Evolutionary conservation across 148 eudicot species (phyloP), one percentile per base, ranked within the genome.

Genomic region (Tetragonia tetragonoides): DNA sequence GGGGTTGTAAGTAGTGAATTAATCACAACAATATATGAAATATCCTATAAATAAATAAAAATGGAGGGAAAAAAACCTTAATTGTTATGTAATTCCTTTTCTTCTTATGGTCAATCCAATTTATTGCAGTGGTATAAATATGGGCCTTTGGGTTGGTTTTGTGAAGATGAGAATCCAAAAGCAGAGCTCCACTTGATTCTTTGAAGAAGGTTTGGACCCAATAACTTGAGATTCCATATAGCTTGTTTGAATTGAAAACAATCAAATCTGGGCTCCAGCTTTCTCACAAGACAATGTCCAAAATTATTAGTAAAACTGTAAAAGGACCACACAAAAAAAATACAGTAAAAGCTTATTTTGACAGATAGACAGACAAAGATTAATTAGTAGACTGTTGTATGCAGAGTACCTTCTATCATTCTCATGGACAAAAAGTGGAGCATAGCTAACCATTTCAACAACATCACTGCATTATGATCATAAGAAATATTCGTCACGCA

Each of bases 121-220:
- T 74, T 60, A 94, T 89, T 15, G 95, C 91, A 10, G 95, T 87
- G 62, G 92, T 90, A 77, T 85, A 73, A 38, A 89, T 78, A 7
- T 82, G 53, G 14, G 41, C 39, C 9, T 11, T 83, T 38, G 87
- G 68, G 72, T 81, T 81, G n/a, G 82, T 61, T 66, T 54, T 54
- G 0, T 83, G 78, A 11, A 90, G 73, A 60, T 78, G 77, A 20
- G 89, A 83, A 23, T 84, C 76, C 38, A 94, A 85, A 74, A 94
- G 89, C 66, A 66, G 80, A 23, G 93, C 95, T 41, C 95, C 95
- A 81, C 89, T 92, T 60, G 98, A 89, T 72, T 87, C 82, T 70
- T 44, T 87, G 84, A 92, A 94, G 66, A 94, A 85, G 4, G 84
- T 86, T 78, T 94, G 98, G 86, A 94, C 90, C 95, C 97, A 94